Base-by-base conservation (phyloP, 176 grass and related monocot genomes). In the Triticum urartu region DNA sequence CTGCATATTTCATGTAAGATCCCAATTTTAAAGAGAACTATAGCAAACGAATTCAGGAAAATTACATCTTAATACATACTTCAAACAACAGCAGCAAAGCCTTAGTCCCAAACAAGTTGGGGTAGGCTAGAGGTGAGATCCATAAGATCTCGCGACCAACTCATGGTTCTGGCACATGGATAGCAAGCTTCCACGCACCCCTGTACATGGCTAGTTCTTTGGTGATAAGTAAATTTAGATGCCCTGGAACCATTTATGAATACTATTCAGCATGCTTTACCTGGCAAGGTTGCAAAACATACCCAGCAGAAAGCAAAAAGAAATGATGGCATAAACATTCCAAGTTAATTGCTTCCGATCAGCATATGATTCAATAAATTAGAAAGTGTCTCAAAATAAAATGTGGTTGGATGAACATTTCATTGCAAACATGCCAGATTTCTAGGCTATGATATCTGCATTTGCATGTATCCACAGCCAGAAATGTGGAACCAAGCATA, bases 281-380 rank as follows among this genome's bases (percentile, higher is more conserved):
- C 56, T 79, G n/a, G 10, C 76, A 79, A 39, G 54, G 77, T 62
- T 61, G 22, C 35, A 25, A 83, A 82, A 71, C 50, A 83, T 81
- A 48, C 4, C 5, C 48, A 72, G 68, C 35, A 26, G 26, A 56
- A 56, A 21, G 65, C 43, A 68, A 38, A 82, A 56, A 35, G 6
- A 56, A n/a, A 28, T 42, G 14, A 66, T 15, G 8, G 32, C 7
- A 24, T 70, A 20, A 36, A 64, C 15, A 81, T 14, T 80, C 38
- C 25, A 65, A 20, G 59, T 47, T 18, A 80, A 81, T 24, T 80
- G 36, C 62, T 65, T 47, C 17, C 0, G 15, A 11, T 58, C 24
- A 47, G 39, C 40, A 81, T 47, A 81, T 66, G 79, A 76, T 64
- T 66, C 26, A 64, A 66, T 40, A 32, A 83, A 12, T 42, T 40